Percentiles rank a stretch among this genome's conserved stretches.
Conservation (phyloP, 106 monocot species). For the Xerophyta viscosa region DNA sequence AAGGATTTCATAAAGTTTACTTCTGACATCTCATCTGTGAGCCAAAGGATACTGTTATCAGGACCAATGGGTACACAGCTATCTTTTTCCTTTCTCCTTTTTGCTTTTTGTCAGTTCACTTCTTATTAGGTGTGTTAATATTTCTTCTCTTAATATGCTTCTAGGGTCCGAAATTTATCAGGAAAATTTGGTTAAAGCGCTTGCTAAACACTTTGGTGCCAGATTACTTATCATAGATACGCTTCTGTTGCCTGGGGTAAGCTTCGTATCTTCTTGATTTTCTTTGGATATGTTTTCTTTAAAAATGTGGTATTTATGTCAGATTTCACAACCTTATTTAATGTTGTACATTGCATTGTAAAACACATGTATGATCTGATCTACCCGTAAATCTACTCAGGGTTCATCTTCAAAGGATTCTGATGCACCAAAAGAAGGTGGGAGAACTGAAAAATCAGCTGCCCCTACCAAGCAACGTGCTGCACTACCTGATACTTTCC, state of each 20-base stretch:
- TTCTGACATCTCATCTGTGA: constrained; percentile 61
- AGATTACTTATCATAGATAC: constrained; percentile 79
- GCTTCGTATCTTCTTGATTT: too few relatives aligned
- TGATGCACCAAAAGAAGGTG: constrained; percentile 62
- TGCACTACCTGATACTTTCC: constrained; percentile 27
- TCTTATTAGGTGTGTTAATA: not conserved
- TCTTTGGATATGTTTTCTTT: not conserved
- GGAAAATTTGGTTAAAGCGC: constrained; percentile 72
- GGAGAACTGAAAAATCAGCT: constrained; percentile 40
- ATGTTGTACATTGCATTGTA: too few relatives aligned
- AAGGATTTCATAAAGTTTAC: constrained; percentile 77
- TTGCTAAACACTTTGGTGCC: constrained; percentile 68
- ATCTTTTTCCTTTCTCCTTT: not conserved
- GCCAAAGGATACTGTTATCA: constrained; percentile 69
- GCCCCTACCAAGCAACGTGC: constrained; percentile 42
- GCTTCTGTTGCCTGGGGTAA: constrained; percentile 66
- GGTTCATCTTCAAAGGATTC: constrained; percentile 48
- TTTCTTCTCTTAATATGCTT: constrained; percentile 2
- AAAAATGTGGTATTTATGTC: too few relatives aligned
- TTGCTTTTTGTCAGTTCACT: constrained; percentile 6
- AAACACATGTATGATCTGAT: too few relatives aligned
- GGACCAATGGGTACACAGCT: constrained; percentile 64
- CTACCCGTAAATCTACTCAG: constrained; percentile 16
- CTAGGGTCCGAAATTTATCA: constrained; percentile 97
- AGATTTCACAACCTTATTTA: too few relatives aligned